Evolutionary conservation across 805 yeast species (phyloP).

Genomic region (Suhomyces xylopsoci): DNA sequence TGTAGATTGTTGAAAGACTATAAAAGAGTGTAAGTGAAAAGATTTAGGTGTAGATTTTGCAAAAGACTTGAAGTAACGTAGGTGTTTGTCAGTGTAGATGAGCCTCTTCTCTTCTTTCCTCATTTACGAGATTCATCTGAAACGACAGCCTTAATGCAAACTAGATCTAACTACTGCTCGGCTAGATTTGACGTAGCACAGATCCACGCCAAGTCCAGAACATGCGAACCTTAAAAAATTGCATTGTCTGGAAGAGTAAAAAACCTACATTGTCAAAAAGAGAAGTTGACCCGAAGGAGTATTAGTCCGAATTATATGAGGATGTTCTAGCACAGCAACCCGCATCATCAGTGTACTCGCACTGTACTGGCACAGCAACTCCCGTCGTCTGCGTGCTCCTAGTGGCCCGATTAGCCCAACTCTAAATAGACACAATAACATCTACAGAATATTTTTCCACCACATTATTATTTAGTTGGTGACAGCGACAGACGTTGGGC

Average conservation of each 20-base stretch:
- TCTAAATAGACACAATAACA: not conserved
- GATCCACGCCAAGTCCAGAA: not conserved
- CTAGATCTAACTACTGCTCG: not conserved
- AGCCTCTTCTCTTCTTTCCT: not conserved
- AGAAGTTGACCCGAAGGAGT: not conserved
- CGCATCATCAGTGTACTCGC: too few relatives aligned
- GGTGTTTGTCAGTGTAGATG: not conserved
- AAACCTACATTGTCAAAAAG: not conserved
- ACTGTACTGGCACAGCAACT: not conserved
- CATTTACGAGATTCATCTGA: not conserved
- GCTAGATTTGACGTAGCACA: not conserved
- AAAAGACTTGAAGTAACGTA: too few relatives aligned
- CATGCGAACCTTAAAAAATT: not conserved
- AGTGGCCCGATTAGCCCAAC: not conserved
- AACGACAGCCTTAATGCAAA: not conserved
- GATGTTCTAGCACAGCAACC: not conserved
- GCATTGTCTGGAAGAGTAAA: not conserved
- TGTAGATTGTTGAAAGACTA: too few relatives aligned
- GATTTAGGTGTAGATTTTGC: too few relatives aligned
- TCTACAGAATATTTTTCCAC: not conserved
- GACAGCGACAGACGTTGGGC: not conserved
- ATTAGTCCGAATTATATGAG: too few relatives aligned
- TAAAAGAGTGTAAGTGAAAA: too few relatives aligned
- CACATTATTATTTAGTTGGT: not conserved
- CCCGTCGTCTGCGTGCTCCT: not conserved